These are phyloP conservation scores for Leptographium radiaticola DNA, from an alignment of 2,329 filamentous ascomycete genomes.

Conservation along the genomic window DNA sequence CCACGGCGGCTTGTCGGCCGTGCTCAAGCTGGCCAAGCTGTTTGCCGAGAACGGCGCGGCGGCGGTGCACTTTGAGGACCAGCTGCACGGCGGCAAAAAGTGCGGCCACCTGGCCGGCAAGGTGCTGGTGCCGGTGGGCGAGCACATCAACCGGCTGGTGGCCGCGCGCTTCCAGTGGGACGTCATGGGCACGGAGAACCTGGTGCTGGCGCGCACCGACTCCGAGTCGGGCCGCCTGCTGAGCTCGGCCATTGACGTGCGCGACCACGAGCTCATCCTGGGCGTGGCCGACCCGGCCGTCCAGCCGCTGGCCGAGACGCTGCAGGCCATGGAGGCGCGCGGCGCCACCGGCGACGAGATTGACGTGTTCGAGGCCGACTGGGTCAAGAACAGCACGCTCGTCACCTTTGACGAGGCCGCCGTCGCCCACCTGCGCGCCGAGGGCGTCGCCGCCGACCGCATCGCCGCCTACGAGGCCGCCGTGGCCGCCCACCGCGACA, in stretches of 20 bases:
- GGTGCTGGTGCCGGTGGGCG: conserved; percentile 82
- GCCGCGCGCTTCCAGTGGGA: conserved; percentile 97
- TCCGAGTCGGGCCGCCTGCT: conserved; percentile 87
- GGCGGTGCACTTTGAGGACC: conserved; percentile 94
- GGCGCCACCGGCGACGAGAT: conserved; percentile 72
- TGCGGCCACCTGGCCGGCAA: conserved; percentile 95
- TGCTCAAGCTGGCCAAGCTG: conserved; percentile 90
- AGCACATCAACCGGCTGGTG: conserved; percentile 91
- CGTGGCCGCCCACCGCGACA: conserved; percentile 51
- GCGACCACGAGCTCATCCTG: conserved; percentile 91
- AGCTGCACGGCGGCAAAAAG: conserved; percentile 96
- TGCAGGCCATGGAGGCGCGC: conserved; percentile 77
- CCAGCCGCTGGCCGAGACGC: conserved; percentile 49
- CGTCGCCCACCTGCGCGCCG: conserved; percentile 54
- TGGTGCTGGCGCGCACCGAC: conserved; percentile 89
- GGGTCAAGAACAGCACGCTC: conserved; percentile 77
- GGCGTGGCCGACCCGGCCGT: conserved; percentile 27
- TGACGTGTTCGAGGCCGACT: conserved; percentile 71
- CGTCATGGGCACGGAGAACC: conserved; percentile 89
- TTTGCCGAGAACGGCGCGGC: conserved; percentile 96
- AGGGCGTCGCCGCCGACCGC: conserved; percentile 49
- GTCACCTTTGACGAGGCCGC: conserved; percentile 89
- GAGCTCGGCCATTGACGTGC: conserved; percentile 80
- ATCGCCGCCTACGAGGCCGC: conserved; percentile 55
- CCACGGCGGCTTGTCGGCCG: conserved; percentile 82